Conservation (phyloP, 345 rosid genomes). For the Eucalyptus sp. region DNA sequence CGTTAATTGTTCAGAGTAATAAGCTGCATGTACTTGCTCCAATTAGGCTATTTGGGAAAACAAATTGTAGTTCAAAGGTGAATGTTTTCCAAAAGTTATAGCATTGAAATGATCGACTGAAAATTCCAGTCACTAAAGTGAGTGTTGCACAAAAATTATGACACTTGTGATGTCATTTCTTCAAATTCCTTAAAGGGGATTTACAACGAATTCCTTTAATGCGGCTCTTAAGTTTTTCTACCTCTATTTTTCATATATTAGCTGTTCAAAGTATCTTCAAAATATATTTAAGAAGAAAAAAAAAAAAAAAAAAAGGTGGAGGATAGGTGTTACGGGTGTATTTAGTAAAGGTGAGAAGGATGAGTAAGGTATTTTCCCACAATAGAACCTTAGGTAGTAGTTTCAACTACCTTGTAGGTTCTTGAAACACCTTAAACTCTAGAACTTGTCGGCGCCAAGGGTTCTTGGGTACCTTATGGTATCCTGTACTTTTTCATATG, state of each 20-base stretch:
- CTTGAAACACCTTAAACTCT: no score
- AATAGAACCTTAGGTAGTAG: neutral
- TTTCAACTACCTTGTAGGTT: no score
- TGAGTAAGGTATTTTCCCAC: neutral
- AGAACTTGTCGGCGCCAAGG: neutral
- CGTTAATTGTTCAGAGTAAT: neutral
- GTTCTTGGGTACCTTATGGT: neutral
- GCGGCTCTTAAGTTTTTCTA: neutral
- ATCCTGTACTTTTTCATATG: neutral
- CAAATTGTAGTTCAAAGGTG: neutral
- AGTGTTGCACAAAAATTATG: rapidly evolving
- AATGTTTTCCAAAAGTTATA: neutral
- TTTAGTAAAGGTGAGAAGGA: neutral
- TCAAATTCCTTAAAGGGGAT: neutral
- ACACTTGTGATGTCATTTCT: neutral
- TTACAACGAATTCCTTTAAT: neutral
- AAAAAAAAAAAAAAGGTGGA: neutral
- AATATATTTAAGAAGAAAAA: neutral
- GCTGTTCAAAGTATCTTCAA: no score
- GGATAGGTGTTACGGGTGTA: rapidly evolving
- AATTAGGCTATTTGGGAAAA: neutral
- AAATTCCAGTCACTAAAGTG: neutral
- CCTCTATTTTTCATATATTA: no score
- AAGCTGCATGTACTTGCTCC: neutral
- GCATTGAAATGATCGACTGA: neutral